Conservation (phyloP, 2,329 filamentous ascomycete genomes). For the Teratosphaeria zuluensis region DNA sequence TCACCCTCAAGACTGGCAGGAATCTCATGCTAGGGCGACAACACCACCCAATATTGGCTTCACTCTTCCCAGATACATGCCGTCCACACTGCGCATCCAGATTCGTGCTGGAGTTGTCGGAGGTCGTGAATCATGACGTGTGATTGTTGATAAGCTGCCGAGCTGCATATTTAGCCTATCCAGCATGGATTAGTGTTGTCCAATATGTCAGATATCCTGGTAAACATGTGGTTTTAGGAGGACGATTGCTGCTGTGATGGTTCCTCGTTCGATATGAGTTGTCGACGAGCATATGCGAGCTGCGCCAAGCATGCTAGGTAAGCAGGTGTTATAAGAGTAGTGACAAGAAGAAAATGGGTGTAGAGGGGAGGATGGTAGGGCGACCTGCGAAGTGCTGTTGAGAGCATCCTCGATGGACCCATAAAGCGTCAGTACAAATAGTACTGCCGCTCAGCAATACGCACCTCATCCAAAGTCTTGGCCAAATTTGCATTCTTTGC, state of each 20-base stretch:
- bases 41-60: not conserved
- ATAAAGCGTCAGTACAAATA: not conserved
- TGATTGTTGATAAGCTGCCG: not conserved
- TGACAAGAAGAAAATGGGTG: not conserved
- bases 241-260: not conserved
- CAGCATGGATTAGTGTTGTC: not conserved
- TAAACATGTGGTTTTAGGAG: not conserved
- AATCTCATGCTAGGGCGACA: not conserved
- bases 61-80: too few species aligned
- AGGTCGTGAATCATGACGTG: not conserved
- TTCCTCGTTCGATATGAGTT: conserved; percentile 24
- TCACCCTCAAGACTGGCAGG: not conserved
- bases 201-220: not conserved
- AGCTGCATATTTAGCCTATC: not conserved
- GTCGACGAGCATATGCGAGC: conserved; percentile 25
- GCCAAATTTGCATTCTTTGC: conserved; percentile 33
- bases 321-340: not conserved
- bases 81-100: not conserved
- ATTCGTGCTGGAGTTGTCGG: not conserved
- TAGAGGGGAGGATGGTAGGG: conserved; percentile 1
- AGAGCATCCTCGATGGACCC: not conserved
- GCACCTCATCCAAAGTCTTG: conserved; percentile 32
- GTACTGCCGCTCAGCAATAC: conserved; percentile 5
- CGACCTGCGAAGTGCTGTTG: not conserved
- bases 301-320: conserved; percentile 3